phyloP scores from a whole-genome alignment of 2,329 filamentous ascomycete genomes.

The Cucurbitaria berberidis region DNA sequence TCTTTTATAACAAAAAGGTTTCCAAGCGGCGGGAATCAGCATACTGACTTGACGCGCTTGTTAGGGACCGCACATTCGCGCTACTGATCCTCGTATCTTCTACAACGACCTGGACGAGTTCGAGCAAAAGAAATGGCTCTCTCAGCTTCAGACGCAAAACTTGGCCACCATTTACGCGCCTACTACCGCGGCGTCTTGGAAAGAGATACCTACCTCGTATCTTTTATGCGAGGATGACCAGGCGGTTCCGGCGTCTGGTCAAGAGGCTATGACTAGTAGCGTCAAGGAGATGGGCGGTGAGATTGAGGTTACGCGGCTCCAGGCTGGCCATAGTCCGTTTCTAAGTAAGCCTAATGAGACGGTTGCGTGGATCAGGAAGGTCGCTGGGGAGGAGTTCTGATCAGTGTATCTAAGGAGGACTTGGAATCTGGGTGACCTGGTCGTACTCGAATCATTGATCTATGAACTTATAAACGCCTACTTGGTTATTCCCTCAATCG shows the following conservation, averaged over 20 bases:
- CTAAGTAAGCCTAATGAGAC: conserved; percentile 47
- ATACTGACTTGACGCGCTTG: not conserved
- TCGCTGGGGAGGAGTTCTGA: conserved; percentile 22
- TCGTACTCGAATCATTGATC: too few species aligned
- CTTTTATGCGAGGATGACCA: conserved; percentile 47
- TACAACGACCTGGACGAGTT: conserved; percentile 40
- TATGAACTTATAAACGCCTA: too few species aligned
- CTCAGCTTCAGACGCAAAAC: conserved; percentile 30
- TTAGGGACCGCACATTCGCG: not conserved
- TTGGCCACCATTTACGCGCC: conserved; percentile 33
- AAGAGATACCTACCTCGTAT: conserved; percentile 44
- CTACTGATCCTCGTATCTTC: conserved; percentile 16
- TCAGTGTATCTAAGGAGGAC: not conserved
- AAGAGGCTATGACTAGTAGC: conserved; percentile 40
- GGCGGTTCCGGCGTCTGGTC: conserved; percentile 37
- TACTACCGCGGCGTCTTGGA: conserved; percentile 42
- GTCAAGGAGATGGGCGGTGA: conserved; percentile 36
- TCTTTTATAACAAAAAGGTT: too few species aligned
- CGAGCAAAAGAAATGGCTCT: conserved; percentile 30
- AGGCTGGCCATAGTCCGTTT: conserved; percentile 52
- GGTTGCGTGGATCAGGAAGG: conserved; percentile 39
- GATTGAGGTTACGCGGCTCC: conserved; percentile 39
- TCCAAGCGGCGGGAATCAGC: too few species aligned
- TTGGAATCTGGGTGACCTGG: not conserved
- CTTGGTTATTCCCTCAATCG: too few species aligned